phyloP scores from a whole-genome alignment of 83 land plant species.

The Thuja plicata region DNA sequence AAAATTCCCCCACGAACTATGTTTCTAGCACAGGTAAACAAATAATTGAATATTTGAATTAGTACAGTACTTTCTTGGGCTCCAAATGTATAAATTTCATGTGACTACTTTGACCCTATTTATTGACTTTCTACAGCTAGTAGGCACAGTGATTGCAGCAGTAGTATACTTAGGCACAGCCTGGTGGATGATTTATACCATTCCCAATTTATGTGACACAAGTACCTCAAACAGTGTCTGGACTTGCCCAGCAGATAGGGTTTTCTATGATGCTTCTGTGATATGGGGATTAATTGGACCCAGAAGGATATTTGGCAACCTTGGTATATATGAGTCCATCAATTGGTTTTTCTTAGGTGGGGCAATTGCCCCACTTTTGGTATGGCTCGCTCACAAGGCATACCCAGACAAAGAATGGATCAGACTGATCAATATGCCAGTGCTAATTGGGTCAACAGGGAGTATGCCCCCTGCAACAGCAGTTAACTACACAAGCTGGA shows the following conservation, averaged over 20 bases:
- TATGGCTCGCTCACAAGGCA: conserved; percentile 43
- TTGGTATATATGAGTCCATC: conserved; percentile 37
- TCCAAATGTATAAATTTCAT: not conserved
- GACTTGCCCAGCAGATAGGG: conserved; percentile 64
- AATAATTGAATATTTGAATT: not conserved
- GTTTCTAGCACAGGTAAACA: conserved; percentile 53
- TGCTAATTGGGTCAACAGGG: conserved; percentile 55
- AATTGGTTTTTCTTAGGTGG: conserved; percentile 68
- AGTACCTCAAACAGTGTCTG: conserved; percentile 51
- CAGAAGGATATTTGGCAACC: conserved; percentile 43
- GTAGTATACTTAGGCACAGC: conserved; percentile 38
- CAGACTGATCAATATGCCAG: conserved; percentile 63
- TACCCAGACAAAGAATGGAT: conserved; percentile 63
- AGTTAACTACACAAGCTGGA: conserved; percentile 73
- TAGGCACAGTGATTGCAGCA: conserved; percentile 64
- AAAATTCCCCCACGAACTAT: conserved; percentile 53
- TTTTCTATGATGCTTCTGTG: conserved; percentile 63
- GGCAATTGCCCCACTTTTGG: conserved; percentile 52
- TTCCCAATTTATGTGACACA: conserved; percentile 42
- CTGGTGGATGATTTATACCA: conserved; percentile 41
- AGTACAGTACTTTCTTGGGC: not conserved
- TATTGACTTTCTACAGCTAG: conserved; percentile 16
- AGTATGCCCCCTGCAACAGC: conserved; percentile 79
- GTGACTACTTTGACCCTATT: not conserved
- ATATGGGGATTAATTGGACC: conserved; percentile 72